A percentile compares a stretch with the other conserved stretches of the same genome.
These are phyloP conservation scores for Sugiyamaella qingdaonensis DNA, from an alignment of 805 yeast genomes.

Conservation along the genomic window DNA sequence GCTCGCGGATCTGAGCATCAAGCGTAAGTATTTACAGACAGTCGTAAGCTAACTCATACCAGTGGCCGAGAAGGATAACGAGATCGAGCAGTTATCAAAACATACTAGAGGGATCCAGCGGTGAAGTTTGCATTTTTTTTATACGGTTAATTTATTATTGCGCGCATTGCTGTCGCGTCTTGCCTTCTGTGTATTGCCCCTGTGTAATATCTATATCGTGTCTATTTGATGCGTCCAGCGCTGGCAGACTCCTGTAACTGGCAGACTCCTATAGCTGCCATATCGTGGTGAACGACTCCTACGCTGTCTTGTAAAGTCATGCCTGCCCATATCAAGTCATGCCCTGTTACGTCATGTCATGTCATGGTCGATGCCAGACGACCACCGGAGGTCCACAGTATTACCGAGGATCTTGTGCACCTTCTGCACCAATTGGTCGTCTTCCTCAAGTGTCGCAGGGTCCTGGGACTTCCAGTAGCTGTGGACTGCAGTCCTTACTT, in stretches of 20 bases:
- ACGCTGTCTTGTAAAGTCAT: too few relatives aligned
- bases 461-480: conserved; percentile 50
- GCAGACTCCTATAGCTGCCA: too few relatives aligned
- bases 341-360: neutral
- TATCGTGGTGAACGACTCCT: too few relatives aligned
- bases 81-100: conserved; percentile 22
- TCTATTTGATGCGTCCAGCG: neutral
- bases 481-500: conserved; percentile 57
- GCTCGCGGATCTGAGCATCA: conserved; percentile 27
- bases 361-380: conserved; percentile 39
- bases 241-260: too few relatives aligned
- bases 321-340: too few relatives aligned
- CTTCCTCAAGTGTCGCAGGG: conserved; percentile 37
- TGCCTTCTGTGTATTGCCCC: neutral
- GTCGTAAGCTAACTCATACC: conserved; percentile 2
- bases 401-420: conserved; percentile 45
- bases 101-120: neutral
- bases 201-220: neutral
- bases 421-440: conserved; percentile 40
- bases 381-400: conserved; percentile 66
- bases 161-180: neutral
- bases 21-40: conserved; percentile 14
- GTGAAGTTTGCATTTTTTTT: neutral
- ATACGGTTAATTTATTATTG: neutral
- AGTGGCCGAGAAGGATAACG: conserved; percentile 28